Conservation (phyloP, 352 stramenopile species). For the Pythium biforme region DNA sequence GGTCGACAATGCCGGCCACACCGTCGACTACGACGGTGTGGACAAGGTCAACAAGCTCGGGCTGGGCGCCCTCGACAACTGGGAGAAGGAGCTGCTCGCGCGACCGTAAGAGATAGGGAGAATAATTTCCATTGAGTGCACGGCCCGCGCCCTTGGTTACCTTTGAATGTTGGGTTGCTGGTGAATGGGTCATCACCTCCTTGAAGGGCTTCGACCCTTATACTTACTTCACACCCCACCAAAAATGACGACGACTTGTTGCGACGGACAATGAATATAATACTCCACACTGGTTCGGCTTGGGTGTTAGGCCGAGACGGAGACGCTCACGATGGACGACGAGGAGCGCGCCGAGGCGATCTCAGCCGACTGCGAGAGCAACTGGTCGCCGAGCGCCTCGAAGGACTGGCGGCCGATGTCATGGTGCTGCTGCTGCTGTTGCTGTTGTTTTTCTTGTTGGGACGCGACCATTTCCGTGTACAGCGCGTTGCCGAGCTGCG, state of each 20-base stretch:
- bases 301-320: slow-evolving; percentile 33
- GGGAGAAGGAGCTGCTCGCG: slow-evolving; percentile 2
- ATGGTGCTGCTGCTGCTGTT: slow-evolving; percentile 1
- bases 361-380: slow-evolving; percentile 41
- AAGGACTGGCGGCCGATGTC: slow-evolving; percentile 49
- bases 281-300: background rate
- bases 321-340: slow-evolving; percentile 28
- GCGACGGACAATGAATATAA: background rate
- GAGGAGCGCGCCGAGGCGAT: slow-evolving; percentile 21
- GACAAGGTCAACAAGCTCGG: slow-evolving; percentile 27
- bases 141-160: background rate
- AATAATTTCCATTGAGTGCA: background rate
- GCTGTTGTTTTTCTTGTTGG: slow-evolving; percentile 10
- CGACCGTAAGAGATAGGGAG: background rate
- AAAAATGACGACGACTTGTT: background rate
- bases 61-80: slow-evolving; percentile 4
- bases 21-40: slow-evolving; percentile 31
- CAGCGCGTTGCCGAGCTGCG: slow-evolving; percentile 57
- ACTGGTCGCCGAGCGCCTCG: slow-evolving; percentile 45
- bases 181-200: background rate
- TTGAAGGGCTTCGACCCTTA: background rate
- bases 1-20: slow-evolving; percentile 21
- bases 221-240: background rate
- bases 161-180: background rate
- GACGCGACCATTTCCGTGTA: slow-evolving; percentile 65